Conservation (phyloP, 495 filamentous ascomycete species). For the Lasiosphaeria hispida region DNA sequence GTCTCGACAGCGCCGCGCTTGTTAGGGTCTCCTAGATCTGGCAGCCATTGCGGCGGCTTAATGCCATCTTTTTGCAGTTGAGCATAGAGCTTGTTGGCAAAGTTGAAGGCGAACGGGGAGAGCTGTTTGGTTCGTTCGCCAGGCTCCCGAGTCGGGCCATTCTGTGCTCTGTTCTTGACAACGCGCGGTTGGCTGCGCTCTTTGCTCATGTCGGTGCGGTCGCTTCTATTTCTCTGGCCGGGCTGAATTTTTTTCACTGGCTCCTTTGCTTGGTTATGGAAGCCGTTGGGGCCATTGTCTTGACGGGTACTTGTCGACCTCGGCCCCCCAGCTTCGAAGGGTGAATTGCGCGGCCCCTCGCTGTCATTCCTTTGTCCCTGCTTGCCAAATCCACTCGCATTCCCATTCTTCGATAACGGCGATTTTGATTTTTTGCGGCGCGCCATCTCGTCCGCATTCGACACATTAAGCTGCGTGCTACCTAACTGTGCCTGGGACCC, state of each 20-base stretch:
- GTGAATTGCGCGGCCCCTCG: neutral
- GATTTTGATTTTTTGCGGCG: neutral
- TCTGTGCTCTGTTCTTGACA: neutral
- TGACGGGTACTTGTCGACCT: neutral
- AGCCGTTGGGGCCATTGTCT: neutral
- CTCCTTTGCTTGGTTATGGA: neutral
- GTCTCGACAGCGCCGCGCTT: slow-evolving; percentile 43
- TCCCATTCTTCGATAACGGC: neutral
- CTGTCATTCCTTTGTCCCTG: neutral
- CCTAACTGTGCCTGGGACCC: neutral
- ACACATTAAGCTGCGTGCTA: neutral
- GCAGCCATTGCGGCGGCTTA: slow-evolving; percentile 44
- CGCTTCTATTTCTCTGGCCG: slow-evolving; percentile 15
- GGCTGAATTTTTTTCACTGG: slow-evolving; percentile 8
- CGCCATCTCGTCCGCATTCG: slow-evolving; percentile 1
- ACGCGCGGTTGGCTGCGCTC: neutral
- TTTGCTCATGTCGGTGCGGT: slow-evolving; percentile 6
- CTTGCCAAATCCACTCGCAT: slow-evolving; percentile 9
- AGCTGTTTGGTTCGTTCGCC: slow-evolving; percentile 28
- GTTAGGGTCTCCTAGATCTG: slow-evolving; percentile 38
- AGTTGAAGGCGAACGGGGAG: slow-evolving; percentile 34
- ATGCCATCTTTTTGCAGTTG: slow-evolving; percentile 45
- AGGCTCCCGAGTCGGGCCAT: slow-evolving; percentile 15
- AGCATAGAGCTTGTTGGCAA: slow-evolving; percentile 39
- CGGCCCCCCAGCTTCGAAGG: slow-evolving; percentile 4